A percentile compares a stretch with the other conserved stretches of the same genome.
Evolutionary conservation across 2,329 filamentous ascomycete genomes (phyloP).

Genomic region (Teratosphaeria viscida): DNA sequence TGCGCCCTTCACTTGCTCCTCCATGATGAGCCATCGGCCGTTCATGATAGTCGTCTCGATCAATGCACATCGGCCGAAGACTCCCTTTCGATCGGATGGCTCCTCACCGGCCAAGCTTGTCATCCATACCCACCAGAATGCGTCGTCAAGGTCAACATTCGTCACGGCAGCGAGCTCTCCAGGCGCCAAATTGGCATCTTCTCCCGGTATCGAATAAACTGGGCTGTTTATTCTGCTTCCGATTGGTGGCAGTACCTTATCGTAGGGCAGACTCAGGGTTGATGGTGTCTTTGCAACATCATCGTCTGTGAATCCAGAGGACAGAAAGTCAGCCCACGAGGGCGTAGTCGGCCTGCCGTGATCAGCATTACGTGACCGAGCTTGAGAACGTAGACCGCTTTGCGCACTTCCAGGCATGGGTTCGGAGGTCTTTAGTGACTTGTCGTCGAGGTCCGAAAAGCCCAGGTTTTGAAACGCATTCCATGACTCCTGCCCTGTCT

Average conservation of each 20-base stretch:
- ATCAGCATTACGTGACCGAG: conserved; percentile 55
- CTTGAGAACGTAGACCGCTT: conserved; percentile 49
- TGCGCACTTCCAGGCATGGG: conserved; percentile 12
- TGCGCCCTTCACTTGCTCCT: conserved; percentile 91
- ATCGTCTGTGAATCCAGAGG: conserved; percentile 77
- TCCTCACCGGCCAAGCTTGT: conserved; percentile 89
- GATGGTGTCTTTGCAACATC: conserved; percentile 40
- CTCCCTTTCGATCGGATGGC: conserved; percentile 71
- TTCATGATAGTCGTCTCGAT: conserved; percentile 75
- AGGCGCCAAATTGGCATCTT: conserved; percentile 66
- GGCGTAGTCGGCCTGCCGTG: conserved; percentile 81
- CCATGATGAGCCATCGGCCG: conserved; percentile 85
- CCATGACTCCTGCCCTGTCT: conserved; percentile 68
- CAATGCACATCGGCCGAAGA: conserved; percentile 86
- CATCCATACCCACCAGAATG: conserved; percentile 99
- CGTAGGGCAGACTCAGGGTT: conserved; percentile 70
- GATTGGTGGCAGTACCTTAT: conserved; percentile 83
- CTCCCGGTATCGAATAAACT: conserved; percentile 20
- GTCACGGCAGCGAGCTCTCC: conserved; percentile 91
- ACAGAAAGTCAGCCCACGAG: conserved; percentile 96
- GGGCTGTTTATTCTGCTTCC: conserved; percentile 63
- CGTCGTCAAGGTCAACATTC: conserved; percentile 76
- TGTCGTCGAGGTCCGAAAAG: conserved; percentile 59
- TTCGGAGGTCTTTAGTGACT: conserved; percentile 9
- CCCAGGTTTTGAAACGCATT: conserved; percentile 93